Conservation (phyloP, 768 basidiomycete genomes). For the Lactarius akahatsu region DNA sequence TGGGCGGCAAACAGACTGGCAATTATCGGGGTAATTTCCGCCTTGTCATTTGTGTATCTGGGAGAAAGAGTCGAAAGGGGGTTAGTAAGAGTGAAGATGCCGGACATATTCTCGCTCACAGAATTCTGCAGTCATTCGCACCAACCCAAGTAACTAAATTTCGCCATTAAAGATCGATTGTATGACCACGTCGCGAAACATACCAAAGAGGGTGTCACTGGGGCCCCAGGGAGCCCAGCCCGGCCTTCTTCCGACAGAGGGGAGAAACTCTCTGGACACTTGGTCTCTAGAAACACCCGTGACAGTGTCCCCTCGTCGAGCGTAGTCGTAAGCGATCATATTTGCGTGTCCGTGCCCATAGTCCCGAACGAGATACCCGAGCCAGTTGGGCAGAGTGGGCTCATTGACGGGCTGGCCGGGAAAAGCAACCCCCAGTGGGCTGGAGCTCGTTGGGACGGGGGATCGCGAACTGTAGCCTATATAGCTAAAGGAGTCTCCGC, state of each 20-base stretch:
- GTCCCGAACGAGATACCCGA: slow-evolving; percentile 25
- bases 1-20: slow-evolving; percentile 43
- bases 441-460: slow-evolving; percentile 21
- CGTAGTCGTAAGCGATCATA: slow-evolving; percentile 29
- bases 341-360: slow-evolving; percentile 27
- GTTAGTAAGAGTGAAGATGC: slow-evolving; percentile 34
- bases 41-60: slow-evolving; percentile 12
- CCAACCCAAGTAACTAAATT: slow-evolving; percentile 56
- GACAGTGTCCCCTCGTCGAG: slow-evolving; percentile 30
- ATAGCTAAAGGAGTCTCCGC: slow-evolving; percentile 26
- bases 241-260: slow-evolving; percentile 38
- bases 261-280: slow-evolving; percentile 25
- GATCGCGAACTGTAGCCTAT: slow-evolving; percentile 25
- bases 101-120: slow-evolving; percentile 12
- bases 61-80: background rate
- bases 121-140: slow-evolving; percentile 50
- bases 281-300: slow-evolving; percentile 27
- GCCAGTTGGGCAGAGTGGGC: slow-evolving; percentile 26
- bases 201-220: slow-evolving; percentile 49
- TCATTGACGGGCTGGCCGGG: slow-evolving; percentile 22
- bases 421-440: slow-evolving; percentile 25
- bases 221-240: slow-evolving; percentile 44
- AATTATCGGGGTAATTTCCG: slow-evolving; percentile 25
- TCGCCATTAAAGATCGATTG: background rate
- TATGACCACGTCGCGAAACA: slow-evolving; percentile 22